phyloP scores from a whole-genome alignment of 139 green algal genomes.

The Coelastrella sp. region DNA sequence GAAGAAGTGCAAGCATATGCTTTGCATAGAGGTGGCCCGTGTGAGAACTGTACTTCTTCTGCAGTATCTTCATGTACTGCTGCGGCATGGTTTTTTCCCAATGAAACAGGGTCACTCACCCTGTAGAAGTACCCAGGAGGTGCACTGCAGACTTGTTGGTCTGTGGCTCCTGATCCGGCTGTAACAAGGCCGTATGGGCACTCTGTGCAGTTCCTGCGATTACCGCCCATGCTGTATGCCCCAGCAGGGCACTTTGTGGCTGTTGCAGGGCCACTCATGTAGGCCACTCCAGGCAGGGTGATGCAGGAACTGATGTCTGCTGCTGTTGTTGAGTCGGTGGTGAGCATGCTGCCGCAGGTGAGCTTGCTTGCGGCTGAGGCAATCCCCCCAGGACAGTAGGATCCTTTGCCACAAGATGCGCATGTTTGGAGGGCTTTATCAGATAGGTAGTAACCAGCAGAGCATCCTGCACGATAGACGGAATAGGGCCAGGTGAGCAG shows the following conservation, averaged over 20 bases:
- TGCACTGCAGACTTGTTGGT: neutral
- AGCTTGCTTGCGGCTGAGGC: neutral
- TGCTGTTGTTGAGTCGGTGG: neutral
- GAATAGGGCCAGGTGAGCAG: no score
- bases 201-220: neutral
- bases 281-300: slow-evolving; percentile 10
- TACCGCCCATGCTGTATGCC: neutral
- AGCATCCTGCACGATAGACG: neutral
- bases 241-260: neutral
- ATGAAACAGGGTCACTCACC: neutral
- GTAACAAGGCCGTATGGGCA: slow-evolving; percentile 14
- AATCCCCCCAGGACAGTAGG: neutral
- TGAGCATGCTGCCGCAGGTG: neutral
- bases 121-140: neutral
- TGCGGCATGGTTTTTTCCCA: neutral
- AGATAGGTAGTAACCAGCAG: neutral
- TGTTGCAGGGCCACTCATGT: neutral
- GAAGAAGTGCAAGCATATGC: no score
- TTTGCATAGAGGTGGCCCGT: neutral
- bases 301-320: neutral
- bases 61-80: neutral
- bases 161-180: neutral
- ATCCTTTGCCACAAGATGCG: neutral
- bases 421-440: neutral
- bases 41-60: neutral